Percentiles rank a stretch among this genome's conserved stretches.
phyloP scores from a whole-genome alignment of 2,329 filamentous ascomycete genomes.

The Fusarium sterilihyphosum region DNA sequence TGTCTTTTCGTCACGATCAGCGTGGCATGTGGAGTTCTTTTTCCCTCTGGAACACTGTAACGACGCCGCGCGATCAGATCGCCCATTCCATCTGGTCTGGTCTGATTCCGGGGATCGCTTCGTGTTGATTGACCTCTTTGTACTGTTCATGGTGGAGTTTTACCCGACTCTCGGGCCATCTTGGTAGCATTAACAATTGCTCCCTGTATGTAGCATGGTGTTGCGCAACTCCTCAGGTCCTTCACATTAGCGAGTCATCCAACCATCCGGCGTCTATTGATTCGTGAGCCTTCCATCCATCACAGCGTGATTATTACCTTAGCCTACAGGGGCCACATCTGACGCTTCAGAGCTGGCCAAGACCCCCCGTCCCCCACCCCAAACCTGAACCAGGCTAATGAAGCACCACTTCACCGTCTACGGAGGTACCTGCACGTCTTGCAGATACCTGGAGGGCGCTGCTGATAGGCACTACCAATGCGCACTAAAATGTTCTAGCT shows the following conservation, averaged over 20 bases:
- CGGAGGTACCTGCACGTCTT: conserved; percentile 29
- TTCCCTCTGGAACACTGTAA: conserved; percentile 24
- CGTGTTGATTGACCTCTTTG: conserved; percentile 6
- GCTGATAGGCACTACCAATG: neutral
- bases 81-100: conserved; percentile 4
- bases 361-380: conserved; percentile 28
- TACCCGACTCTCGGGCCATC: neutral
- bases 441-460: conserved; percentile 21
- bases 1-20: conserved; percentile 33
- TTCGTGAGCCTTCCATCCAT: conserved; percentile 9
- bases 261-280: conserved; percentile 20
- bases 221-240: neutral
- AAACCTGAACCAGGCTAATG: conserved; percentile 44
- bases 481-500: conserved; percentile 11
- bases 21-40: conserved; percentile 28
- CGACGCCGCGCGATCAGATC: conserved; percentile 21
- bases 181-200: neutral
- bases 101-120: conserved; percentile 23
- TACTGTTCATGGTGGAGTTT: neutral
- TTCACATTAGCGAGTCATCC: conserved; percentile 7
- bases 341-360: conserved; percentile 31
- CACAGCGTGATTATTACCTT: conserved; percentile 20
- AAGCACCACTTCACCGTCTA: conserved; percentile 32
- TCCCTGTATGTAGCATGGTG: conserved; percentile 3
- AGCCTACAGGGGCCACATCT: conserved; percentile 36